Evolutionary conservation across 306 rosid genomes (phyloP).

Genomic region (Fagus sylvatica): DNA sequence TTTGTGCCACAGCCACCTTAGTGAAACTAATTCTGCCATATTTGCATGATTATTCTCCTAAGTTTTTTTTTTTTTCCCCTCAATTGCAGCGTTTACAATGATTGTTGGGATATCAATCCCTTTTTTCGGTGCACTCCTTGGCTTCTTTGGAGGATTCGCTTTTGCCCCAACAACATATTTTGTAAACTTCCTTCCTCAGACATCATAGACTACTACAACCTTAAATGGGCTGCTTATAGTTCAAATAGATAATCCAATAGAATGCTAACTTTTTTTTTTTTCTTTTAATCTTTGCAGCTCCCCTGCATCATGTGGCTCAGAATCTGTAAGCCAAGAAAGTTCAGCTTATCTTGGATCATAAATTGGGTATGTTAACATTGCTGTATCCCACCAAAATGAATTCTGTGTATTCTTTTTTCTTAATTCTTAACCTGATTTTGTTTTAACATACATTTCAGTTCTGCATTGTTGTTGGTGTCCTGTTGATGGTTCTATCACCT

Average conservation of each 20-base stretch:
- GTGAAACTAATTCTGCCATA: too few species aligned
- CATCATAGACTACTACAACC: background rate
- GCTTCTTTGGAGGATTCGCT: conserved; percentile 88
- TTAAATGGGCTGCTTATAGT: background rate
- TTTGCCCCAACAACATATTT: conserved; percentile 86
- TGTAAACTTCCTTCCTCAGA: conserved; percentile 36
- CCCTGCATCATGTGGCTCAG: conserved; percentile 85
- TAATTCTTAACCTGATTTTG: background rate
- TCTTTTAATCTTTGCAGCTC: conserved; percentile 45
- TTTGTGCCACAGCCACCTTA: too few species aligned
- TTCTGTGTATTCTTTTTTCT: background rate
- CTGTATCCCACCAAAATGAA: background rate
- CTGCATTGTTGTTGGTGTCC: conserved; percentile 65
- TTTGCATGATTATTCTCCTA: background rate
- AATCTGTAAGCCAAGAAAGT: conserved; percentile 58
- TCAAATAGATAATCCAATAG: background rate
- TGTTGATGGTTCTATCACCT: conserved; percentile 69
- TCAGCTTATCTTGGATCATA: conserved; percentile 57
- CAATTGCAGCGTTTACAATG: conserved; percentile 59
- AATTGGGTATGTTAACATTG: conserved; percentile 61
- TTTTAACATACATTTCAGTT: conserved; percentile 32
- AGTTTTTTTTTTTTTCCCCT: background rate
- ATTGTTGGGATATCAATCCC: conserved; percentile 60
- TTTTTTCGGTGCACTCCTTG: conserved; percentile 82
- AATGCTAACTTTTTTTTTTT: background rate